Conservation (phyloP, 192 early-diverging fungal genomes). For the Umbelopsis sp. region DNA sequence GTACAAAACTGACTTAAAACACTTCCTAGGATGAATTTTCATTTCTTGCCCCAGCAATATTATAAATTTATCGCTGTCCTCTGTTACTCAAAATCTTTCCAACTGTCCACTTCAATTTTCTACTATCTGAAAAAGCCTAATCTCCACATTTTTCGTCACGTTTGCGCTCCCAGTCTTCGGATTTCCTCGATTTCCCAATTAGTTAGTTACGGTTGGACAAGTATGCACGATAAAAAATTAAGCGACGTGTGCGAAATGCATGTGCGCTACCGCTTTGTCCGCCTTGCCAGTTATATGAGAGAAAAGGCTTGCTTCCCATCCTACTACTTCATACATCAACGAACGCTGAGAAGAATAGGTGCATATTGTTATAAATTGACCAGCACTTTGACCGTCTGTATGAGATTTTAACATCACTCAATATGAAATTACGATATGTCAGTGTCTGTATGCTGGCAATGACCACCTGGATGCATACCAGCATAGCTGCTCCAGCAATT, state of each 20-base stretch:
- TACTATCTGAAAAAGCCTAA: no score
- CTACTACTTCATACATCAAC: not conserved
- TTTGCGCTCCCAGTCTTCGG: not conserved
- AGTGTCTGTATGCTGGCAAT: not conserved
- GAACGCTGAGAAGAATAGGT: not conserved
- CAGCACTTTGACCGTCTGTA: not conserved
- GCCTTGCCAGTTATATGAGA: not conserved
- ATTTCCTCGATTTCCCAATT: not conserved
- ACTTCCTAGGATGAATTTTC: no score
- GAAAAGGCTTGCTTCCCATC: not conserved
- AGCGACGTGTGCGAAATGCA: conserved; percentile 9
- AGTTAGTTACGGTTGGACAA: not conserved
- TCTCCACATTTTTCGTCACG: no score
- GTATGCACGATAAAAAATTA: not conserved
- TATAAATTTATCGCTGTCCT: no score
- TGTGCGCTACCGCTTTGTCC: not conserved
- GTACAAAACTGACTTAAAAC: no score
- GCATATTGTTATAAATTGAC: not conserved
- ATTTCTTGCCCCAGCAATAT: no score
- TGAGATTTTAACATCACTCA: not conserved
- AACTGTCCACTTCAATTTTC: no score
- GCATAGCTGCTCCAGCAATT: not conserved
- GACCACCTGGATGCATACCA: not conserved
- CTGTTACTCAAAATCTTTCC: no score
- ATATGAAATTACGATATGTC: not conserved